A percentile compares a stretch with the other conserved stretches of the same genome.
phyloP scores from a whole-genome alignment of 2,329 filamentous ascomycete genomes.

The Fusarium denticulatum region DNA sequence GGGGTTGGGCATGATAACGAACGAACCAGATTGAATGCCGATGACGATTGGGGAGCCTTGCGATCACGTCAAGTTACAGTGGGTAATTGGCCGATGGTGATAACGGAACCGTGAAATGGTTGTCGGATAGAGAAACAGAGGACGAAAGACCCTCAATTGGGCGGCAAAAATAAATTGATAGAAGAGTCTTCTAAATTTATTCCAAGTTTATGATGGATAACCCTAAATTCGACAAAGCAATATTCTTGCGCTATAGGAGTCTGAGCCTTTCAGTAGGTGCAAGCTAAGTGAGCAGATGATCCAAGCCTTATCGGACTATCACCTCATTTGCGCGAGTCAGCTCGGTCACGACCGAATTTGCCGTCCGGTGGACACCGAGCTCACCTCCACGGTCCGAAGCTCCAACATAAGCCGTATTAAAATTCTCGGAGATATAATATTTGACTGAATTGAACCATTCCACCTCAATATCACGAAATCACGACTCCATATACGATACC shows the following conservation, averaged over 20 bases:
- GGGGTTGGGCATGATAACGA: not conserved
- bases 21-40: not conserved
- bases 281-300: no score
- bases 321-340: not conserved
- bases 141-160: no score
- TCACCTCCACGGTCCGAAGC: no score
- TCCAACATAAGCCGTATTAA: rapidly evolving
- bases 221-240: no score
- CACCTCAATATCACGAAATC: not conserved
- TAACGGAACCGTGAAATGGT: no score
- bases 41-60: conserved; percentile 12
- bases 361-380: not conserved
- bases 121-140: no score
- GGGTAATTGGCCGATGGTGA: not conserved
- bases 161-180: rapidly evolving
- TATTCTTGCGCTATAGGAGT: no score
- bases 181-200: no score
- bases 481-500: rapidly evolving
- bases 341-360: not conserved
- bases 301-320: not conserved
- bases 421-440: not conserved
- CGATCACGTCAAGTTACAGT: conserved; percentile 20
- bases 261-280: no score
- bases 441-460: not conserved
- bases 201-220: no score